Evolutionary conservation across 2,329 filamentous ascomycete genomes (phyloP), one percentile per base, ranked within the genome.

Genomic region (Venturiaceae sp.): DNA sequence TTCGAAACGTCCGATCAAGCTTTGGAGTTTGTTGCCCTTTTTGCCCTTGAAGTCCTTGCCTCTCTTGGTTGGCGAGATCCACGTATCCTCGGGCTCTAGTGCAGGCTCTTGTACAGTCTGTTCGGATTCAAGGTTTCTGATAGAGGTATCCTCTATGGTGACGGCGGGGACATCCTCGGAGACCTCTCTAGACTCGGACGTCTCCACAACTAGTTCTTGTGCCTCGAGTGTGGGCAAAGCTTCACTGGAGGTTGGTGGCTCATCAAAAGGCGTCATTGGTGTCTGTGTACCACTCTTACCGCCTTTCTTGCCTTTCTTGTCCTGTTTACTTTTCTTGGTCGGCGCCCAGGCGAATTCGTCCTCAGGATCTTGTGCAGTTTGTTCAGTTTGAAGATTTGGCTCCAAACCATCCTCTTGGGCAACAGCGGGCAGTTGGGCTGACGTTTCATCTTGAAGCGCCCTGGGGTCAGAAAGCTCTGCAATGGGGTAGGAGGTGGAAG

Each of bases 91-190:
- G 23, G 26, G 23, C 44, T 50, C 44, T n/a, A 28, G 23, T 30
- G 44, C 5, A 30, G 44, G 13, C 1, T 50, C 44, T n/a, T 50
- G 23, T 30, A 26, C 5, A 30, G 44, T 5, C 1, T 50, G 68
- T 68, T 3, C 23, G 26, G 63, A 59, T 61, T 37, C 3, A 54
- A n/a, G 16, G 5, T 54, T 26, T 30, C 21, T 34, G n/a, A 33
- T 21, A 54, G 32, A 23, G 23, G 44, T 30, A 26, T 50, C 44
- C 9, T 50, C 26, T 28, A 50, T 28, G 8, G 23, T 50, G 23
- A 30, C 44, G 9, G 44, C 16, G 5, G 44, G 23, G 23, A 13
- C 23, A 30, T 13, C 44, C 30, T 50, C 44, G 7, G 44, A 19
- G 19, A 30, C 19, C 23, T 50, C 23, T 30, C 14, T 30, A 30